Base-by-base conservation (phyloP, 1,284 basidiomycete species). In the Ganoderma boninense region DNA sequence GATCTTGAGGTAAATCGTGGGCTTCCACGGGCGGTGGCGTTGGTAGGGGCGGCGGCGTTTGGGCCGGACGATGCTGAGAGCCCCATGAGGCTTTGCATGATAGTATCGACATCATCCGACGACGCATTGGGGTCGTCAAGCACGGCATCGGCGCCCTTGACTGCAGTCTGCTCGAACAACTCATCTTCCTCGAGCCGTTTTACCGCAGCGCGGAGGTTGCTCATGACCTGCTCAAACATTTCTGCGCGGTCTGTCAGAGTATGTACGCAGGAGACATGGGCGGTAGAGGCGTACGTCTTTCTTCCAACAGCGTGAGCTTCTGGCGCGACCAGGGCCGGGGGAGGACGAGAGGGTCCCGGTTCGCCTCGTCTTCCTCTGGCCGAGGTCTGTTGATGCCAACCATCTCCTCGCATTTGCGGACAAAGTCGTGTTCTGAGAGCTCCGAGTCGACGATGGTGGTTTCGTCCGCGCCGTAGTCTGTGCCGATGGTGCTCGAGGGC, bases 401-500 rank as follows among this genome's bases (percentile, higher is more conserved):
- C 67, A 80, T 79, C 35, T 86, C 85, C 66, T 85, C 82, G 78
- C 85, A 86, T 77, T 88, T 91, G 66, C 79, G 78, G 71, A 86
- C 86, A 73, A 93, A 90, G 0, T 80, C 84, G 40, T 79, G 77
- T 65, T 87, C 83, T 59, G 81, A 82, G 49, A 91, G 77, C 65
- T 89, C 89, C 11, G 78, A 78, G 75, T 93, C 92, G 16, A 86
- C 87, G 29, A 81, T 79, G 18, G 84, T 83, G 0, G 90, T 91
- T 74, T 89, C 87, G 77, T 93, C 92, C 32, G 83, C 84, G 8
- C 84, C 86, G 69, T 92, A 90, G 10, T 86, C 82, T 40, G 91
- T 92, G 65, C 90, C 91, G 56, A 94, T 85, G 7, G 92, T 92
- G 71, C 90, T 92, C 18, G 90, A 87, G 23, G 92, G 92, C 3